phyloP scores from a whole-genome alignment of 768 basidiomycete species.

The Phylloporus arenicola region DNA sequence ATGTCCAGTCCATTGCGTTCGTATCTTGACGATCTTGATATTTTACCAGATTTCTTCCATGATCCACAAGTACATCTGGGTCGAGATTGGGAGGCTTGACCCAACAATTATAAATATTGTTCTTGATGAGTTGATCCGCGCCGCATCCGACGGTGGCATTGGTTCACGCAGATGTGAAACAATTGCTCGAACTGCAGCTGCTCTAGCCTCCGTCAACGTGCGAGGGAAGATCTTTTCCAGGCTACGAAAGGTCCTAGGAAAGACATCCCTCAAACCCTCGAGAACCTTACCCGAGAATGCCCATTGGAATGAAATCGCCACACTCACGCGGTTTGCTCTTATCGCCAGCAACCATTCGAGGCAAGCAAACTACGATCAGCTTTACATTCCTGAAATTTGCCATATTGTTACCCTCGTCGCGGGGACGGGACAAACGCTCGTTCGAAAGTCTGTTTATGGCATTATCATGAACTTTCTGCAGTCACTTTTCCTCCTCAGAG shows the following conservation, averaged over 20 bases:
- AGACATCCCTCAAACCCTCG: slow-evolving; percentile 60
- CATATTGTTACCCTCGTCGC: slow-evolving; percentile 78
- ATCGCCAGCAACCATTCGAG: slow-evolving; percentile 65
- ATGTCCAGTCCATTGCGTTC: slow-evolving; percentile 22
- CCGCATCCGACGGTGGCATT: slow-evolving; percentile 79
- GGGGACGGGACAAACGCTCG: slow-evolving; percentile 64
- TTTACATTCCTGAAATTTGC: slow-evolving; percentile 78
- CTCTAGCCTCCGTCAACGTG: slow-evolving; percentile 70
- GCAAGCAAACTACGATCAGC: slow-evolving; percentile 58
- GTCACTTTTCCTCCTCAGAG: slow-evolving; percentile 55
- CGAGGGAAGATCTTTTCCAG: slow-evolving; percentile 74
- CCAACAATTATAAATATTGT: slow-evolving; percentile 62
- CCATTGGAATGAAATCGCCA: slow-evolving; percentile 79
- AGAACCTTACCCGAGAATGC: slow-evolving; percentile 62
- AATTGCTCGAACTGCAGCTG: slow-evolving; percentile 66
- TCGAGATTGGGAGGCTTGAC: slow-evolving; percentile 67
- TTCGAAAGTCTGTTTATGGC: slow-evolving; percentile 79
- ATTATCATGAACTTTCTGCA: slow-evolving; percentile 80
- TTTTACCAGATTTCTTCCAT: slow-evolving; percentile 52
- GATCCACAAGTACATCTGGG: slow-evolving; percentile 75
- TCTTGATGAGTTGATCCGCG: slow-evolving; percentile 73
- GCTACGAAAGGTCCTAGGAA: slow-evolving; percentile 74
- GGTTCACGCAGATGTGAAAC: slow-evolving; percentile 72
- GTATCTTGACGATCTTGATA: slow-evolving; percentile 2
- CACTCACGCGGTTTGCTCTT: slow-evolving; percentile 69